A percentile compares a stretch with the other conserved stretches of the same genome.
Conservation (phyloP, 495 filamentous ascomycete species). For the Penicillium bialowiezense region DNA sequence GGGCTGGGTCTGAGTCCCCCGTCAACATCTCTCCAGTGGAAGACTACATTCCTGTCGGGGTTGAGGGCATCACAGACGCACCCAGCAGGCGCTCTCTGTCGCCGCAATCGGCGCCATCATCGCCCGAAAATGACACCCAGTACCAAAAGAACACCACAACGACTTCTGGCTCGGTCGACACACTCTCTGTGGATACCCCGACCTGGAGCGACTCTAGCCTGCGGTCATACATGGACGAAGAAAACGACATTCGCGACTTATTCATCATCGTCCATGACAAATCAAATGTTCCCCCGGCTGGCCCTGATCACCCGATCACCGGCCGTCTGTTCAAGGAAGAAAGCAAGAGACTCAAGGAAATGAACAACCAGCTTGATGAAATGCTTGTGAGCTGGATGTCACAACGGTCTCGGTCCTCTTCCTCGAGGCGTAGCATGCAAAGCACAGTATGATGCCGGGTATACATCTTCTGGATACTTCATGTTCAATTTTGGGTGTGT, state of each 20-base stretch:
- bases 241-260: constrained; percentile 86
- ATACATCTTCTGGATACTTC: constrained; percentile 10
- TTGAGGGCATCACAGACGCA: constrained; percentile 60
- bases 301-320: constrained; percentile 80
- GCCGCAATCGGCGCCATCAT: constrained; percentile 60
- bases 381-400: constrained; percentile 81
- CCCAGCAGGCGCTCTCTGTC: constrained; percentile 59
- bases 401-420: constrained; percentile 43
- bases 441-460: constrained; percentile 14
- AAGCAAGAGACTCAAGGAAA: constrained; percentile 74
- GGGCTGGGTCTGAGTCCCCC: constrained; percentile 65
- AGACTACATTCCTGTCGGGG: constrained; percentile 29
- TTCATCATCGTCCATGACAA: constrained; percentile 90
- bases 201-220: constrained; percentile 85
- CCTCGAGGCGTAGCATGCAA: constrained; percentile 11
- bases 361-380: constrained; percentile 79
- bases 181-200: constrained; percentile 36
- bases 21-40: constrained; percentile 61
- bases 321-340: constrained; percentile 79
- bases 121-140: constrained; percentile 57
- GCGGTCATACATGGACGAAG: constrained; percentile 86
- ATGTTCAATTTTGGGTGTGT: constrained; percentile 14
- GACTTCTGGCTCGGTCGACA: constrained; percentile 41
- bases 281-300: constrained; percentile 69
- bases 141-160: constrained; percentile 30